Percentiles rank a stretch among this genome's conserved stretches.
Conservation (phyloP, 2,329 filamentous ascomycete species). For the Pseudocercospora fuligena region DNA sequence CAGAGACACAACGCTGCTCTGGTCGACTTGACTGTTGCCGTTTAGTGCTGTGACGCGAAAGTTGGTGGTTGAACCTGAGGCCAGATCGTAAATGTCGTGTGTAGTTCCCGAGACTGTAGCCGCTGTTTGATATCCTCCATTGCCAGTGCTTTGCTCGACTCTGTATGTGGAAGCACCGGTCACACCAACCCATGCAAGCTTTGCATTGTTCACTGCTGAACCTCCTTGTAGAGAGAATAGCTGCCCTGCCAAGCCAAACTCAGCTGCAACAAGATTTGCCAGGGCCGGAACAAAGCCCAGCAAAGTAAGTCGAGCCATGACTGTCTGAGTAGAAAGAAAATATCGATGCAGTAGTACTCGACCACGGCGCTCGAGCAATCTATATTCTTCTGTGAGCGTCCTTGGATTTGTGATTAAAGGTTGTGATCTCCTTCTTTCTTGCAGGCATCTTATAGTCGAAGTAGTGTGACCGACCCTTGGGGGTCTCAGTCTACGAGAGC, state of each 20-base stretch:
- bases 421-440: not conserved
- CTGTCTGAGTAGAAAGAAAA: not conserved
- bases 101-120: constrained; percentile 22
- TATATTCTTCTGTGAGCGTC: not conserved
- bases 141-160: constrained; percentile 17
- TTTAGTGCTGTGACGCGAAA: constrained; percentile 24
- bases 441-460: not conserved
- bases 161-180: constrained; percentile 23
- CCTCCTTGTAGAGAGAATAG: constrained; percentile 27
- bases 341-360: not conserved
- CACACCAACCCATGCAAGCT: constrained; percentile 24
- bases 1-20: constrained; percentile 14
- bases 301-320: not conserved
- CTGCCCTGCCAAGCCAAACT: constrained; percentile 27
- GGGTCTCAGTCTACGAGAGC: not conserved
- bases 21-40: constrained; percentile 19
- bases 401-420: not conserved
- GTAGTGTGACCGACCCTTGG: not conserved
- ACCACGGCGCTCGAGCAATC: not conserved
- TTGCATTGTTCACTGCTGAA: constrained; percentile 26
- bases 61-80: constrained; percentile 9
- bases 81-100: constrained; percentile 25
- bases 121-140: constrained; percentile 17
- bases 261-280: constrained; percentile 12
- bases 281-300: constrained; percentile 13